Percentiles rank a stretch among this genome's conserved stretches.
Conservation (phyloP, 129 eudicot genomes). For the Tagetes erecta region DNA sequence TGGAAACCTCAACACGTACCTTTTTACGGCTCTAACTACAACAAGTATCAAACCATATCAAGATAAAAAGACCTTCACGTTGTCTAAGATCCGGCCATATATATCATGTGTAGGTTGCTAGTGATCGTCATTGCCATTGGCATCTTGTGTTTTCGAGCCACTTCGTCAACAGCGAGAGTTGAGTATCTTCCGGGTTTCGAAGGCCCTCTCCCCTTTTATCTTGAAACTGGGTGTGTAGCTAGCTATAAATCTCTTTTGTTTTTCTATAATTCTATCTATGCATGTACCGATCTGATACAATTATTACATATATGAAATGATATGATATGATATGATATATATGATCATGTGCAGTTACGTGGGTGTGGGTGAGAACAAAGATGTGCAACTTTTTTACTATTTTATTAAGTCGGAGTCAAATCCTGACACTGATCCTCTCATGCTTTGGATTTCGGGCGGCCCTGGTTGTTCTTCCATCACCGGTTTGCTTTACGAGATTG, state of each 20-base stretch:
- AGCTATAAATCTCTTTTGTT: no score
- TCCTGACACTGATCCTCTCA: slow-evolving; percentile 30
- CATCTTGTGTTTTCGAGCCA: no score
- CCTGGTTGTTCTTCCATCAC: slow-evolving; percentile 35
- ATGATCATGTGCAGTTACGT: slow-evolving; percentile 9
- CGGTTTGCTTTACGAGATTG: slow-evolving; percentile 22
- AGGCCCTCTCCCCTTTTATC: slow-evolving; percentile 10
- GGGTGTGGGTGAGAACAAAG: slow-evolving; percentile 29
- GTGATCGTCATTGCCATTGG: not conserved
- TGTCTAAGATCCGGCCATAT: no score
- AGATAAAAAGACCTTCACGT: no score
- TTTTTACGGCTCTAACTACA: no score
- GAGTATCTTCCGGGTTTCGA: slow-evolving; percentile 5
- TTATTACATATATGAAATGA: no score
- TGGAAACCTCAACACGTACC: no score
- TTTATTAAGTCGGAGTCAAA: slow-evolving; percentile 28
- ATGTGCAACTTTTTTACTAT: slow-evolving; percentile 34
- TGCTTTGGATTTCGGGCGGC: slow-evolving; percentile 35
- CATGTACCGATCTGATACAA: no score
- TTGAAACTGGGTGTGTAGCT: not conserved
- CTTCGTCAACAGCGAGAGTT: not conserved
- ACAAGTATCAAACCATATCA: no score
- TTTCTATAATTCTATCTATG: no score
- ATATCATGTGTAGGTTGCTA: not conserved
- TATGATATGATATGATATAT: not conserved